Conservation (phyloP, 2,329 filamentous ascomycete genomes). For the Grosmannia huntii region DNA sequence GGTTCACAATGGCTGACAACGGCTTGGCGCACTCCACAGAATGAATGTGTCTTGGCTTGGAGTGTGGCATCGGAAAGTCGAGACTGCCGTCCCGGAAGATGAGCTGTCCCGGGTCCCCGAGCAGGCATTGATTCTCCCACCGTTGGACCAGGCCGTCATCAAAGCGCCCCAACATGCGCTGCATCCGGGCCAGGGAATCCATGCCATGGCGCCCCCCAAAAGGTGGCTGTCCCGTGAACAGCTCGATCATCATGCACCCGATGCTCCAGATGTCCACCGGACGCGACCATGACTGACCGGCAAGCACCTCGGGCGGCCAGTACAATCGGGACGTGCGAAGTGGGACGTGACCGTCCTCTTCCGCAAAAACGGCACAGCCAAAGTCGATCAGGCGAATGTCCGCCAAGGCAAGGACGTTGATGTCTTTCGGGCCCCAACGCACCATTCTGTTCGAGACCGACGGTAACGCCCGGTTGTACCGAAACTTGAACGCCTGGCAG, state of each 20-base stretch:
- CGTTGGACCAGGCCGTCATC: not conserved
- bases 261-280: conserved; percentile 98
- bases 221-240: conserved; percentile 74
- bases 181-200: not conserved
- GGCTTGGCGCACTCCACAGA: not conserved
- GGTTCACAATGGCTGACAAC: not conserved
- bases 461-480: not conserved
- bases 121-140: not conserved
- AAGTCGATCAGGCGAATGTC: not conserved
- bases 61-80: too few relatives aligned
- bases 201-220: fast-evolving
- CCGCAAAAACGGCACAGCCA: not conserved
- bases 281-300: conserved; percentile 91
- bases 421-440: too few relatives aligned
- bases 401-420: not conserved
- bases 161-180: not conserved
- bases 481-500: not conserved
- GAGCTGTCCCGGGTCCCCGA: not conserved
- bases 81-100: not conserved
- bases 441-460: not conserved
- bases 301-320: conserved; percentile 81
- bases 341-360: not conserved
- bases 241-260: conserved; percentile 98
- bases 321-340: conserved; percentile 30
- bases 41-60: not conserved